Percentiles rank a stretch among this genome's conserved stretches.
These are phyloP conservation scores for Wickerhamiella domercqiae DNA, from an alignment of 805 yeast genomes.

Conservation along the genomic window DNA sequence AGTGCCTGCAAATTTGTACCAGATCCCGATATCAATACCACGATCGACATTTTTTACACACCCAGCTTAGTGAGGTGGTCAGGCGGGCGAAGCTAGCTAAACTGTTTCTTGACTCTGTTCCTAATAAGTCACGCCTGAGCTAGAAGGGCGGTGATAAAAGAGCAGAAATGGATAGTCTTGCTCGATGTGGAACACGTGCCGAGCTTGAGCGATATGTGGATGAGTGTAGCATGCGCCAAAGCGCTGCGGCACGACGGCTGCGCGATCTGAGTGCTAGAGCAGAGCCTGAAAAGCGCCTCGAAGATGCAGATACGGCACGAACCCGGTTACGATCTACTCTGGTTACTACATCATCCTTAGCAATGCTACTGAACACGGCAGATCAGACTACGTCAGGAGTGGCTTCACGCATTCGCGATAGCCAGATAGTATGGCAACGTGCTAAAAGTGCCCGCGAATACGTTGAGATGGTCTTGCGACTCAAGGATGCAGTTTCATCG, in stretches of 20 bases:
- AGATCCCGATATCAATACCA: constrained; percentile 83
- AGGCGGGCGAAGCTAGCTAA: too few relatives aligned
- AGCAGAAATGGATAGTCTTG: not conserved
- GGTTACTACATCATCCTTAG: constrained; percentile 7
- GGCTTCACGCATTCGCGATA: constrained; percentile 6
- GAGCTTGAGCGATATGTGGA: constrained; percentile 15
- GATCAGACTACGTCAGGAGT: constrained; percentile 5
- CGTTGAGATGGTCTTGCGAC: constrained; percentile 47
- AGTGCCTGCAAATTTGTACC: constrained; percentile 95
- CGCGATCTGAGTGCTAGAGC: constrained; percentile 3
- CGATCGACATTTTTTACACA: constrained; percentile 24
- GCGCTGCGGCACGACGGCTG: constrained; percentile 5
- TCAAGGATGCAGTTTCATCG: constrained; percentile 50
- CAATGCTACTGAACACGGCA: constrained; percentile 10
- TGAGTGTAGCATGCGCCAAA: constrained; percentile 6
- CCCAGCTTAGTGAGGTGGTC: not conserved
- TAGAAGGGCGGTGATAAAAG: not conserved
- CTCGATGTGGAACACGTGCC: constrained; percentile 11
- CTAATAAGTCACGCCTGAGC: too few relatives aligned
- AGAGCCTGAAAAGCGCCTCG: constrained; percentile 3
- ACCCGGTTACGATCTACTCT: constrained; percentile 6
- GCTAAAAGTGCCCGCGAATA: constrained; percentile 47
- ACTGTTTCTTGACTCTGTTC: too few relatives aligned
- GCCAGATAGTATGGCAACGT: constrained; percentile 22
- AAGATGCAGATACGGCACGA: constrained; percentile 8